Base-by-base conservation (phyloP, 805 yeast genomes). In the Kuraishia borneana region DNA sequence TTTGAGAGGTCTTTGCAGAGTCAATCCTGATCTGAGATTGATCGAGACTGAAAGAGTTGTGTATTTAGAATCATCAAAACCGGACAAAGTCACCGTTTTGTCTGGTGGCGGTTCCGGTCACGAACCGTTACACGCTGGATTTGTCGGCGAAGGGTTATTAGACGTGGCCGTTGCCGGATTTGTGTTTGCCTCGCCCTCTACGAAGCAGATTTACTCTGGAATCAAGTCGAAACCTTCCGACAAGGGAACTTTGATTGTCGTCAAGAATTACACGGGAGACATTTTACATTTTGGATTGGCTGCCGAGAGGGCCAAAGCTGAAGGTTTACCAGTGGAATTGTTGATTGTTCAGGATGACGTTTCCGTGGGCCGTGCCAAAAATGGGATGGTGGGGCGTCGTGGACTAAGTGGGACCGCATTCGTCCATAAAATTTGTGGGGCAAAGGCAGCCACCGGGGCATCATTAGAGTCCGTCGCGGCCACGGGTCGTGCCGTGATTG, bases 21-120 rank as follows among this genome's bases (percentile, higher is more conserved):
- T 72, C 29, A 76, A 75, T 41, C 84, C 85, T 1, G 56, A 63
- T 21, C 47, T 79, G 32, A 56, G 58, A 20, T 53, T 74, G 26
- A 68, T 78, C 32, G 74, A 73, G 25, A 47, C 65, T 5, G 83
- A 78, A 48, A 63, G 68, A 39, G 79, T 76, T 4, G 65, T 74
- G 8, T 70, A 58, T 52, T 59, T 63, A 39, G 26, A 46, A 3
- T 26, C 41, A 6, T 60, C 66, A 14, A 26, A 47, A 16, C 40
- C 58, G 35, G 58, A 64, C 19, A 80, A 83, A 47, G 81, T 87
- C 30, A 70, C 83, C 5, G 48, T 88, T 33, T 60, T 88, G 19
- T 76, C 95, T 22, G 96, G 96, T 39, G 97, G 97, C 36, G 96
- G 96, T 19, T 76, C 88, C 10, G 97, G 97, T 32, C 97, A 88